Percentiles rank a stretch among this genome's conserved stretches.
Evolutionary conservation across 768 basidiomycete species (phyloP).

Genomic region (Lepiota venenata): DNA sequence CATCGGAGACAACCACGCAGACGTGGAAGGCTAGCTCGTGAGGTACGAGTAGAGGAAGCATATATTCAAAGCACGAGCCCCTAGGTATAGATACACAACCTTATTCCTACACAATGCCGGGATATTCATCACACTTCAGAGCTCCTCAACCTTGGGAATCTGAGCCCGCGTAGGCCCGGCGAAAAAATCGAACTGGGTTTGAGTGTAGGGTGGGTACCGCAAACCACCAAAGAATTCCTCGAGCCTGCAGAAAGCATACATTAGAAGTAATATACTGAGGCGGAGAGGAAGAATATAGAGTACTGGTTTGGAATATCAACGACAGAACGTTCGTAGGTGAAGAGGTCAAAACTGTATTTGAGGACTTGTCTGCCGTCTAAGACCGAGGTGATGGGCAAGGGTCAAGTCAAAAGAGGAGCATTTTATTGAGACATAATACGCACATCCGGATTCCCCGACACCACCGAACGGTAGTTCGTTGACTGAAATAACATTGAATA

Average conservation of each 20-base stretch:
- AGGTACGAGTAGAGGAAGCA: too few species aligned
- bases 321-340: conserved; percentile 45
- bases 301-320: conserved; percentile 52
- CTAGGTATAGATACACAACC: too few species aligned
- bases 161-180: conserved; percentile 4
- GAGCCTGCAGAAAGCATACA: conserved; percentile 25
- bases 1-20: too few species aligned
- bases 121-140: not conserved
- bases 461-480: conserved; percentile 29
- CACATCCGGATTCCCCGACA: conserved; percentile 64
- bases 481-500: conserved; percentile 15
- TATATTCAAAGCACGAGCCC: too few species aligned
- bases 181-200: conserved; percentile 31
- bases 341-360: conserved; percentile 52
- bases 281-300: conserved; percentile 16
- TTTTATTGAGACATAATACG: conserved; percentile 25
- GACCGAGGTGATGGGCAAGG: not conserved
- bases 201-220: conserved; percentile 53
- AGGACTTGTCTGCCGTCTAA: conserved; percentile 53
- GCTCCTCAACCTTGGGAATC: conserved; percentile 5
- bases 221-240: conserved; percentile 31
- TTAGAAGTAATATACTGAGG: not conserved
- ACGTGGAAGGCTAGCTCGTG: too few species aligned
- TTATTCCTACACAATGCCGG: too few species aligned
- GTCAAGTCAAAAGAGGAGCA: not conserved